Evolutionary conservation across 2,329 filamentous ascomycete species (phyloP).

Genomic region (Alternaria triticina): DNA sequence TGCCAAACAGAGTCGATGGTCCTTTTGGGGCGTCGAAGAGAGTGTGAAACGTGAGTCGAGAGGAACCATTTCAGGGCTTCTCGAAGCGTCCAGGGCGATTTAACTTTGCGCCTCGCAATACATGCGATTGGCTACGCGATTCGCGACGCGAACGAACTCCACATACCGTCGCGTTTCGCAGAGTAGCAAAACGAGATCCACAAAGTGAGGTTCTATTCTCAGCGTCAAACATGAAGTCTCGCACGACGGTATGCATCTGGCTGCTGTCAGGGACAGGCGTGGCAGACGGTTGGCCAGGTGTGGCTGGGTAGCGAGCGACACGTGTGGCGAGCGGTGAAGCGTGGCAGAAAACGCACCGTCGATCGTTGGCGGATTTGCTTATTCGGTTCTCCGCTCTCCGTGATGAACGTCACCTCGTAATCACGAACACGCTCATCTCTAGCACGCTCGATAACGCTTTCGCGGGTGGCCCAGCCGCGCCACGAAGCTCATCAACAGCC

Average conservation of each 20-base stretch:
- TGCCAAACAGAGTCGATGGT: conserved; percentile 1
- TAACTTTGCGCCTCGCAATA: not conserved
- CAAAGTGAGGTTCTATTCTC: conserved; percentile 4
- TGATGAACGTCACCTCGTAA: conserved; percentile 19
- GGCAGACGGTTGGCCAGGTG: not conserved
- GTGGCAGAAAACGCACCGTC: conserved; percentile 7
- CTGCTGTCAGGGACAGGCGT: conserved; percentile 6
- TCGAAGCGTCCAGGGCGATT: not conserved
- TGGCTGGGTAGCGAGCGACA: not conserved
- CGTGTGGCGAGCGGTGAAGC: conserved; percentile 8
- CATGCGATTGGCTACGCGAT: conserved; percentile 14
- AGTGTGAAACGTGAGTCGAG: conserved; percentile 7
- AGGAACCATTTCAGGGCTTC: conserved; percentile 20
- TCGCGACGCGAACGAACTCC: conserved; percentile 6
- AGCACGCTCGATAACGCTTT: conserved; percentile 6
- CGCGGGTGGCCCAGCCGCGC: not conserved
- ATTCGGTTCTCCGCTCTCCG: conserved; percentile 20
- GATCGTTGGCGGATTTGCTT: conserved; percentile 9
- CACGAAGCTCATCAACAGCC: not conserved
- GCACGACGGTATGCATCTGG: not conserved
- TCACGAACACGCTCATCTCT: conserved; percentile 7
- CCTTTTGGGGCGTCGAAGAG: not conserved
- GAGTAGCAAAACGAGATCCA: conserved; percentile 1
- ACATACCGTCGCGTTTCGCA: conserved; percentile 2
- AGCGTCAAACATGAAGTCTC: not conserved